Evolutionary conservation across 106 monocot species (phyloP).

Genomic region (Xerophyta viscosa): DNA sequence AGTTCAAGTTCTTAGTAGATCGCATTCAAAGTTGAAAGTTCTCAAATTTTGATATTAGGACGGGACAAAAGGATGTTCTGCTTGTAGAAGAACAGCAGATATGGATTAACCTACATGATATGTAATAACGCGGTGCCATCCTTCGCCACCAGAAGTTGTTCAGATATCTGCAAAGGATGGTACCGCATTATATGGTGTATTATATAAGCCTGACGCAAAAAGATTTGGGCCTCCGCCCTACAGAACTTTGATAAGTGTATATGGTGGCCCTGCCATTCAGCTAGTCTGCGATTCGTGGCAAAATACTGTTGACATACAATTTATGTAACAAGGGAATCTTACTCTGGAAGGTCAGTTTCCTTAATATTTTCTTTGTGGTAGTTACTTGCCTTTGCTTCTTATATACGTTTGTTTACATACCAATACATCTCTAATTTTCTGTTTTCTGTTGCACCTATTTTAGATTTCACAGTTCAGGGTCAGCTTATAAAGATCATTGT

Average conservation of each 20-base stretch:
- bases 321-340: constrained; percentile 83
- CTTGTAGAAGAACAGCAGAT: constrained; percentile 64
- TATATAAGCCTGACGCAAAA: constrained; percentile 70
- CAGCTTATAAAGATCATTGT: too few relatives aligned
- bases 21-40: constrained; percentile 69
- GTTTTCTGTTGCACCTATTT: too few relatives aligned
- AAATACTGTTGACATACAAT: constrained; percentile 90
- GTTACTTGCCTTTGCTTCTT: too few relatives aligned
- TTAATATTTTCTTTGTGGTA: too few relatives aligned
- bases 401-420: too few relatives aligned
- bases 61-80: constrained; percentile 54
- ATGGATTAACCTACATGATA: constrained; percentile 90
- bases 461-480: too few relatives aligned
- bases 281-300: constrained; percentile 80
- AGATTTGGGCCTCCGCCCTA: constrained; percentile 95
- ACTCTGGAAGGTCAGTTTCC: too few relatives aligned
- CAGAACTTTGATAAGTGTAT: constrained; percentile 75
- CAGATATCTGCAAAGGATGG: constrained; percentile 65
- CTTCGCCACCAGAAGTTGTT: constrained; percentile 61
- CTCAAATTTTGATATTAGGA: constrained; percentile 64
- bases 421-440: too few relatives aligned
- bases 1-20: constrained; percentile 77
- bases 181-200: constrained; percentile 62
- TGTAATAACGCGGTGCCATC: constrained; percentile 41
- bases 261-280: constrained; percentile 93